Base-by-base conservation (phyloP, 257 asterid species). In the Gardenia jasminoides region DNA sequence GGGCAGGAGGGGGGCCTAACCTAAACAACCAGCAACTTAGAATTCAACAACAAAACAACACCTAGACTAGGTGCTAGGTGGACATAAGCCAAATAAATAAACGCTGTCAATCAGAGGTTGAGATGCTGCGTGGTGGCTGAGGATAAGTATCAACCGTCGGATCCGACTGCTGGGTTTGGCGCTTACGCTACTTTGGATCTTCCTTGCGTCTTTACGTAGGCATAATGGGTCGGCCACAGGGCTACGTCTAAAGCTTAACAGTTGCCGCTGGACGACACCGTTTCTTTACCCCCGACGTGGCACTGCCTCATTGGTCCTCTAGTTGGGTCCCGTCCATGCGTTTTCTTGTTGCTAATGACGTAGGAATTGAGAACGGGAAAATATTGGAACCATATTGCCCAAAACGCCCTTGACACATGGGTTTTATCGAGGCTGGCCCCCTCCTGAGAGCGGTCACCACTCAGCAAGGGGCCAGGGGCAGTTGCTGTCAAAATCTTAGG, bases 11-110 rank as follows among this genome's bases (percentile, higher is more conserved):
- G 67, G 80, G 91, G 88, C 84, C 86, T 86, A 89, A 88, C 93
- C 98, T 90, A 87, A 92, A 88, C 92, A 90, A 91, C 81, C 91
- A 86, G 96, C 93, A 88, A 90, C 97, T 89, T 86, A 86, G 86
- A 91, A 90, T 83, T 90, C 88, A 89, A 90, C 94, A 81, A 83
- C 79, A 88, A 83, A 68, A 83, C 75, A 85, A n/a, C 56, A 83
- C 85, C 47, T 58, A 33, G 67, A 36, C 47, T 30, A n/a, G 58
- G 82, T 72, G 82, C 47, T 30, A n/a, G 58, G 82, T 72, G 82
- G 84, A 75, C 80, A 74, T 83, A 65, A 85, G 72, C 82, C 75
- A 76, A 85, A 80, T 83, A 80, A 79, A 85, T 79, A 72, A 70
- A 79, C 47, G 77, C 31, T 71, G 22, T 4, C 3, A 75, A 83